Evolutionary conservation across 2,329 filamentous ascomycete genomes (phyloP), one percentile per base, ranked within the genome.

Genomic region (Cordyceps fumosorosea): DNA sequence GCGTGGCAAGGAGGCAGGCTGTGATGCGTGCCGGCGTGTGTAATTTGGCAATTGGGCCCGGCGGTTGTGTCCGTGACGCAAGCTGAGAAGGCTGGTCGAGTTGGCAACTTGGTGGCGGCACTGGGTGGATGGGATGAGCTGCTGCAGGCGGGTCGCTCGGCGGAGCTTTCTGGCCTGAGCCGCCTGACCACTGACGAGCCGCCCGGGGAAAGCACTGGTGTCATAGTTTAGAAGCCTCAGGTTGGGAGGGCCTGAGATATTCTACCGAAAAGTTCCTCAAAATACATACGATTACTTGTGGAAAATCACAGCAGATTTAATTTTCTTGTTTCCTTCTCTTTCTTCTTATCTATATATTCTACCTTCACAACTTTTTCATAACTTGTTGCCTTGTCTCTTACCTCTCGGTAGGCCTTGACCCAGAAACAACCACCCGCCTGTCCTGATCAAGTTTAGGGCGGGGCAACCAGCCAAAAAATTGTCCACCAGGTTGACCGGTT

Each of bases 71-170:
- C 54, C 47, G 60, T 62, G 60, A 62, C 60, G 60, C 60, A 62
- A 62, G 60, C 54, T 62, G 60, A 62, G 60, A 62, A 62, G 60
- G 54, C 60, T 62, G 54, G 60, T 52, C 42, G 40, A 34, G 42
- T 45, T 48, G 51, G 22, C 40, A 48, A 29, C 44, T 45, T 14
- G 42, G 37, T 55, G 40, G 34, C 12, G 34, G 34, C 34, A 37
- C 34, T 37, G 34, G 34, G 50, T 37, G 51, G 59, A 40, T 55
- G 51, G 51, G 51, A 50, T 20, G 51, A 50, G 29, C 6, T 20
- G 42, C 5, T 29, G 51, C 5, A 40, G 52, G 59, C 58, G 50
- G 58, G 51, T 50, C 26, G 42, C 54, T 56, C 37, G 56, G 56
- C 47, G 37, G 47, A 52, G 56, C 34, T 52, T 40, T 45, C 56